A percentile compares a stretch with the other conserved stretches of the same genome.
phyloP scores from a whole-genome alignment of 257 asterid genomes.

The Mitragyna speciosa region DNA sequence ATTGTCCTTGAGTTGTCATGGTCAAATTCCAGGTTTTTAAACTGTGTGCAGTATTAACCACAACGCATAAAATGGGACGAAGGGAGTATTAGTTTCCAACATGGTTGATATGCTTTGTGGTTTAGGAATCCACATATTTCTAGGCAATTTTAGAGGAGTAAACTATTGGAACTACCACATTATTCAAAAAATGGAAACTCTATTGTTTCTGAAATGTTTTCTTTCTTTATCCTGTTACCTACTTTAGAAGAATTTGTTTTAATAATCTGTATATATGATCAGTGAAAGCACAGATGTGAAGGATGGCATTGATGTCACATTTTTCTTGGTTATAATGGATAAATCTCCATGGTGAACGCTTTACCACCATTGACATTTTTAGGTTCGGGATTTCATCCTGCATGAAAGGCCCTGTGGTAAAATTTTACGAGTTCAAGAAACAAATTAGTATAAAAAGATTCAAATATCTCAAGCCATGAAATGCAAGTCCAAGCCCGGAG shows the following conservation, averaged over 20 bases:
- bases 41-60: too few relatives aligned
- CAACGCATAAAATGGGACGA: too few relatives aligned
- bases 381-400: neutral
- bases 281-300: neutral
- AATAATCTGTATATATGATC: neutral
- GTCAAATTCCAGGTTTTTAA: too few relatives aligned
- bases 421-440: neutral
- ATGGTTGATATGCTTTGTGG: neutral
- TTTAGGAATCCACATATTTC: neutral
- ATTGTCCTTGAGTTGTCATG: too few relatives aligned
- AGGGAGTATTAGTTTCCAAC: neutral
- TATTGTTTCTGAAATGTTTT: neutral
- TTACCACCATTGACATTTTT: neutral
- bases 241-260: neutral
- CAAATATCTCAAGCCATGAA: neutral
- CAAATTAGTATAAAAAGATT: neutral
- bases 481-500: neutral
- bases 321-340: neutral
- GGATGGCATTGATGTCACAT: neutral
- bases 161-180: neutral
- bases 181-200: neutral
- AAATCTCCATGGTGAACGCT: neutral
- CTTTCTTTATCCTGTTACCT: neutral
- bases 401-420: too few relatives aligned
- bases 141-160: neutral